Evolutionary conservation across 2,329 filamentous ascomycete genomes (phyloP).

Genomic region (Fusarium foetens): DNA sequence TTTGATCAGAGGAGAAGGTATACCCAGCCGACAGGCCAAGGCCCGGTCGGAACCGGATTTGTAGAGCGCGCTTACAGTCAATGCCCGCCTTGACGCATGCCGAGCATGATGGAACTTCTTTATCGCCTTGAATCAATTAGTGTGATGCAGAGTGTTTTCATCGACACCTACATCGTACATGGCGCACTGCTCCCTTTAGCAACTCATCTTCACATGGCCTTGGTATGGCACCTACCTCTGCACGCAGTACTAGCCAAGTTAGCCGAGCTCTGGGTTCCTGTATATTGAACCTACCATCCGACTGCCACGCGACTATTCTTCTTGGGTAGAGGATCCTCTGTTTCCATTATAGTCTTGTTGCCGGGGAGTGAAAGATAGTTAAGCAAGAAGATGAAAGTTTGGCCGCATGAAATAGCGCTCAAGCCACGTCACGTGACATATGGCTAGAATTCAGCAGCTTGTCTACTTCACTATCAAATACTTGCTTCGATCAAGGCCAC

Average conservation of each 20-base stretch:
- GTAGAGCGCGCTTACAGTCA: neutral
- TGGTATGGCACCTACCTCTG: neutral
- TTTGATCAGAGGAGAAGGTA: neutral
- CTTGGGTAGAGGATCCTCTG: accelerated
- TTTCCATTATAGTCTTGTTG: neutral
- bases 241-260: neutral
- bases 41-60: neutral
- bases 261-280: accelerated
- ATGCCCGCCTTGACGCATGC: neutral
- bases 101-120: neutral
- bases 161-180: neutral
- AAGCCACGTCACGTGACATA: neutral
- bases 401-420: neutral
- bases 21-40: neutral
- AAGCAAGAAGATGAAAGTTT: neutral
- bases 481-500: too few species aligned
- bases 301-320: neutral
- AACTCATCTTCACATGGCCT: accelerated
- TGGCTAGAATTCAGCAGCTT: too few species aligned
- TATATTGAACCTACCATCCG: neutral
- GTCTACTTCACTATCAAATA: too few species aligned
- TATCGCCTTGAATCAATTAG: neutral
- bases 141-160: accelerated
- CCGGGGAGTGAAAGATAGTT: too few species aligned
- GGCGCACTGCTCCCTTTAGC: neutral